Evolutionary conservation across 495 filamentous ascomycete species (phyloP).

Genomic region (Aspergillus avenaceus): DNA sequence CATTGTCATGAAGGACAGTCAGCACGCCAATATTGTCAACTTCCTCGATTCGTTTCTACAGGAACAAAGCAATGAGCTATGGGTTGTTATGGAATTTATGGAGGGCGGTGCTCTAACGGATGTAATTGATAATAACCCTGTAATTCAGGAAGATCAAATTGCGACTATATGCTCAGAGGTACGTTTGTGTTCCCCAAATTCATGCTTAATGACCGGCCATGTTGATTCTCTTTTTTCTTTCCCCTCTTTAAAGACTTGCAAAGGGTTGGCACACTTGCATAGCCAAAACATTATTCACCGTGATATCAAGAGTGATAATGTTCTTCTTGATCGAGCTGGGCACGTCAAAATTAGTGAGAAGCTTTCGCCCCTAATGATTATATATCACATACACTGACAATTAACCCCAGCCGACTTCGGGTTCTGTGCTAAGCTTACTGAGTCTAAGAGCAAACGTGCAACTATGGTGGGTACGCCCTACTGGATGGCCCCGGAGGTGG

Average conservation of each 20-base stretch:
- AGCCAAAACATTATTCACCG: constrained; percentile 96
- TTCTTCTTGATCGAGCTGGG: constrained; percentile 85
- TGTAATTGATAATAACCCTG: constrained; percentile 93
- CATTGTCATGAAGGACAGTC: constrained; percentile 98
- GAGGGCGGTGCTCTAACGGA: constrained; percentile 96
- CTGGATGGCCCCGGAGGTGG: constrained; percentile 99
- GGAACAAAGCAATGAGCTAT: constrained; percentile 86
- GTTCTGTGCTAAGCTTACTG: constrained; percentile 98
- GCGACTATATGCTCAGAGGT: constrained; percentile 97
- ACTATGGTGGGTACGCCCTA: constrained; percentile 99
- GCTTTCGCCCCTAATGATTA: neutral
- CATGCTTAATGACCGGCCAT: too few species aligned
- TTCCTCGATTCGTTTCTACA: constrained; percentile 95
- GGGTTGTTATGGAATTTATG: constrained; percentile 99
- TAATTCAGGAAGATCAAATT: constrained; percentile 92
- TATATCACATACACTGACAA: constrained; percentile 4
- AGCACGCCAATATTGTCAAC: constrained; percentile 97
- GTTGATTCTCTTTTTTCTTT: too few species aligned
- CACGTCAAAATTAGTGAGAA: constrained; percentile 96
- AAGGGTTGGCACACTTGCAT: constrained; percentile 89
- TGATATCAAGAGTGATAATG: constrained; percentile 99
- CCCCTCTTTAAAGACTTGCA: constrained; percentile 69
- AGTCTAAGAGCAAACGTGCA: constrained; percentile 92
- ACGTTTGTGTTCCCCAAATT: constrained; percentile 16
- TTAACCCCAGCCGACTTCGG: constrained; percentile 79